These are phyloP conservation scores for Blastobotrys illinoisensis DNA, from an alignment of 1,139 yeast species.

Conservation along the genomic window DNA sequence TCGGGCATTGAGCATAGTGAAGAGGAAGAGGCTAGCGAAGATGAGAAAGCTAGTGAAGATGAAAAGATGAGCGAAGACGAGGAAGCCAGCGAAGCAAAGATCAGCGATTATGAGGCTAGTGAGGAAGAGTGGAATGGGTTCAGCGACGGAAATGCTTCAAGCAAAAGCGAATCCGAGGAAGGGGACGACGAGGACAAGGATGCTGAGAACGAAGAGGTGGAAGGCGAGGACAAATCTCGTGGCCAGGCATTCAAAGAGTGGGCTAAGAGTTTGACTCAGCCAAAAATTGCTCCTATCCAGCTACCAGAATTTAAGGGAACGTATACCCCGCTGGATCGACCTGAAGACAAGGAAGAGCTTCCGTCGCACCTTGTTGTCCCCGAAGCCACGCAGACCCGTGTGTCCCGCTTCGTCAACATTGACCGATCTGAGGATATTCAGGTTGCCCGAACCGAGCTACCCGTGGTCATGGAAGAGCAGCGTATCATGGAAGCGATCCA, in stretches of 20 bases:
- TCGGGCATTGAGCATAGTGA: conserved; percentile 17
- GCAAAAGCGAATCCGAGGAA: conserved; percentile 19
- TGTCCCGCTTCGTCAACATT: conserved; percentile 65
- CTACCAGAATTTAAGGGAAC: conserved; percentile 30
- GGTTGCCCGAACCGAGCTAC: conserved; percentile 60
- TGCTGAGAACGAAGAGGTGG: conserved; percentile 16
- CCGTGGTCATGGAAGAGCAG: conserved; percentile 90
- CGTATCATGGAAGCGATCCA: conserved; percentile 92
- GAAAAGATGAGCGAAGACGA: no score
- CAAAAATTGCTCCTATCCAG: conserved; percentile 21
- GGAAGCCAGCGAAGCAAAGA: no score
- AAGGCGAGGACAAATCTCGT: conserved; percentile 26
- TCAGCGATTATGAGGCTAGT: no score
- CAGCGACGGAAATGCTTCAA: background rate
- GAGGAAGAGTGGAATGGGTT: no score
- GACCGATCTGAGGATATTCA: conserved; percentile 62
- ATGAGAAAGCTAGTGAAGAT: conserved; percentile 18
- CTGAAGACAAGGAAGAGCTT: conserved; percentile 33
- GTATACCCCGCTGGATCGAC: conserved; percentile 32
- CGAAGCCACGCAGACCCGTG: conserved; percentile 50
- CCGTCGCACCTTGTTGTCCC: conserved; percentile 48
- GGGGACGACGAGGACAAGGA: conserved; percentile 21
- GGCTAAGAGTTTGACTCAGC: conserved; percentile 42
- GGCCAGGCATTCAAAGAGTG: conserved; percentile 49
- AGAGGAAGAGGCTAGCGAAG: conserved; percentile 12